These are phyloP conservation scores for Periconia sp. DNA, from an alignment of 2,329 filamentous ascomycete genomes.

Conservation along the genomic window DNA sequence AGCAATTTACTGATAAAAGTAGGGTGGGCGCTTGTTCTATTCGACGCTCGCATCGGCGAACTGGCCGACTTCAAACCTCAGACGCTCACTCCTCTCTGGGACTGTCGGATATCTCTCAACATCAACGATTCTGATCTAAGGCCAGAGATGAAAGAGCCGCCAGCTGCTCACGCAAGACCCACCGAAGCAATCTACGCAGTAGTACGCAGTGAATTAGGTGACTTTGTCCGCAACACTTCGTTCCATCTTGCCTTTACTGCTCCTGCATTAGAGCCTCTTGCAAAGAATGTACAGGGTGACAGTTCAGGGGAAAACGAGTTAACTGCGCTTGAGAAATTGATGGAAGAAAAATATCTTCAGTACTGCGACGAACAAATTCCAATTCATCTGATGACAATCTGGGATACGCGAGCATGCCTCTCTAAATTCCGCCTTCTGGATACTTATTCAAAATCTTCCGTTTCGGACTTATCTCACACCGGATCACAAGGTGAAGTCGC, in stretches of 20 bases:
- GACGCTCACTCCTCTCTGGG: constrained; percentile 54
- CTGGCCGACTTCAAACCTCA: constrained; percentile 58
- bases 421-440: constrained; percentile 60
- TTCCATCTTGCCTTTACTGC: constrained; percentile 56
- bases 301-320: constrained; percentile 35
- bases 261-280: constrained; percentile 50
- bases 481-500: constrained; percentile 30
- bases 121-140: constrained; percentile 57
- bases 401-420: constrained; percentile 52
- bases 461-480: constrained; percentile 16
- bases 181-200: constrained; percentile 62
- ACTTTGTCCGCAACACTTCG: constrained; percentile 47
- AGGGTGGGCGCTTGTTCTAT: constrained; percentile 65
- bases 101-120: constrained; percentile 57
- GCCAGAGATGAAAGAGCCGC: constrained; percentile 46
- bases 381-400: constrained; percentile 56
- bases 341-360: constrained; percentile 47
- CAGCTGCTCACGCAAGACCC: constrained; percentile 50
- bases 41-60: constrained; percentile 62
- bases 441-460: constrained; percentile 45
- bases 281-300: constrained; percentile 22
- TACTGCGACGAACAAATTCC: constrained; percentile 39
- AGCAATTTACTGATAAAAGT: too few species aligned
- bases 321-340: constrained; percentile 43
- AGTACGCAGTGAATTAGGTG: constrained; percentile 55